phyloP scores from a whole-genome alignment of 1,284 basidiomycete species.

The Puccinia horiana region DNA sequence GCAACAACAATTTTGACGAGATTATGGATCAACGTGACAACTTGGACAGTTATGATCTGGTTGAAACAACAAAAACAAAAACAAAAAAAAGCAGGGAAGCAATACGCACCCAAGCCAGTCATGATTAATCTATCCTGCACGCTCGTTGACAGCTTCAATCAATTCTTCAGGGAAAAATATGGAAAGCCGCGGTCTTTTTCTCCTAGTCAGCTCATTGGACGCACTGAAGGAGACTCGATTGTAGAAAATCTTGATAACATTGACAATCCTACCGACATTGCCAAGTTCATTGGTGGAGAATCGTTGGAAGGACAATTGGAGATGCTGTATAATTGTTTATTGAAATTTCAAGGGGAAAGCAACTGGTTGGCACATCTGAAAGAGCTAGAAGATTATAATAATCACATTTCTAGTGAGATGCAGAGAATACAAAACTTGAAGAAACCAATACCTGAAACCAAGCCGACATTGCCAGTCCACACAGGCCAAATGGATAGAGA shows the following conservation, averaged over 20 bases:
- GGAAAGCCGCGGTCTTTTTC: not conserved
- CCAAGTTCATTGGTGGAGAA: not conserved
- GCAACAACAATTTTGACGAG: too few relatives aligned
- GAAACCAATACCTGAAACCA: not conserved
- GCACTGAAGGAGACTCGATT: not conserved
- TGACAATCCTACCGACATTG: not conserved
- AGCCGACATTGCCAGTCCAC: not conserved
- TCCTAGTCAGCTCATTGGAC: not conserved
- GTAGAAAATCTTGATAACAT: not conserved
- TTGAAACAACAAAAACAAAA: not conserved
- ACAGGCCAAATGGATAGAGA: not conserved
- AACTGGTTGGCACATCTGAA: not conserved
- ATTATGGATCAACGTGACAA: too few relatives aligned
- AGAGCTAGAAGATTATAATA: not conserved
- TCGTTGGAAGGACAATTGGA: not conserved
- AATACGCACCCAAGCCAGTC: not conserved
- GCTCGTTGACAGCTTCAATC: not conserved
- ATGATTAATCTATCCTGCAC: not conserved
- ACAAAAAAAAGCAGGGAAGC: not conserved
- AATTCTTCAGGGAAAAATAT: not conserved
- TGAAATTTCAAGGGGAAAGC: not conserved
- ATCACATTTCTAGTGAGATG: not conserved
- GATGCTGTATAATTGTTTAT: not conserved
- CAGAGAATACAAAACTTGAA: slow-evolving; percentile 2
- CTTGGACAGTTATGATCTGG: too few relatives aligned